Conservation (phyloP, 179 eudicot genomes). For the Carnegiea gigantea region DNA sequence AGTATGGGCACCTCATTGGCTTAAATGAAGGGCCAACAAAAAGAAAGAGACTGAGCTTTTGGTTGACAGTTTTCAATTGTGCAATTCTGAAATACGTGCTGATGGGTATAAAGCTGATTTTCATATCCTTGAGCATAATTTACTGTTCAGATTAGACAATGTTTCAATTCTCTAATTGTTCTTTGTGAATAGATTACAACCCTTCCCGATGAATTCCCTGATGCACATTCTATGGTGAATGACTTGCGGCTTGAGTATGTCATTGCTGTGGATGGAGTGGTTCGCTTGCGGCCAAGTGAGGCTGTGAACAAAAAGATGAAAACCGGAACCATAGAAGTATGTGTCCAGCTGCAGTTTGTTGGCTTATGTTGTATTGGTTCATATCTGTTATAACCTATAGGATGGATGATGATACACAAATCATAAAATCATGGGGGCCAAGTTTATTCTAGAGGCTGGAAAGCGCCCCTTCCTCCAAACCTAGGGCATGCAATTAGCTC, state of each 20-base stretch:
- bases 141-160: not conserved
- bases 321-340: conserved; percentile 87
- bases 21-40: not conserved
- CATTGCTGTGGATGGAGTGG: conserved; percentile 73
- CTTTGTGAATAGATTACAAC: conserved; percentile 61
- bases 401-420: conserved; percentile 2
- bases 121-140: not conserved
- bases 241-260: conserved; percentile 83
- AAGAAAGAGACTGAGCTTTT: not conserved
- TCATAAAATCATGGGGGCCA: not conserved
- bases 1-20: not conserved
- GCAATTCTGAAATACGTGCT: not conserved
- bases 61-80: not conserved
- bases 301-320: conserved; percentile 78
- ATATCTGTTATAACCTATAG: not conserved
- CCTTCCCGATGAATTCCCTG: conserved; percentile 86
- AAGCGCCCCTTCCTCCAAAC: not conserved
- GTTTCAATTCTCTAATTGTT: conserved; percentile 6
- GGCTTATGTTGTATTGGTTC: not conserved
- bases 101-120: not conserved
- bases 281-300: conserved; percentile 69
- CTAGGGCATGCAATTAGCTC: not conserved
- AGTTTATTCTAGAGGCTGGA: not conserved
- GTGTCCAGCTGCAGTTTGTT: conserved; percentile 3
- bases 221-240: conserved; percentile 68